Conservation (phyloP, 805 yeast species). For the Metschnikowia orientalis region DNA sequence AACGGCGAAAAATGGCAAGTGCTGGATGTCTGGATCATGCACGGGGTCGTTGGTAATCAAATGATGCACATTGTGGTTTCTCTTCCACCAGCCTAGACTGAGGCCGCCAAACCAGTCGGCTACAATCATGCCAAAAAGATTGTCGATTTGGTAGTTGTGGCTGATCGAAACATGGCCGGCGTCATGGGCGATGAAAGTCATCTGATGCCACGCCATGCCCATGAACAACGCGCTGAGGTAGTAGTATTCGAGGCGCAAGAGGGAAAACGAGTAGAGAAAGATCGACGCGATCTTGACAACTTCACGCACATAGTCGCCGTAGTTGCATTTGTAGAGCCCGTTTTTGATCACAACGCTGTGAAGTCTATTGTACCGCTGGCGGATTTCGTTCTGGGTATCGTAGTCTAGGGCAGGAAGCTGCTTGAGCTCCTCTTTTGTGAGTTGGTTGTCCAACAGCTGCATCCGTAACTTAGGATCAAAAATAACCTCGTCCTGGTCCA, state of each 20-base stretch:
- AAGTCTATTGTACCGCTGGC: slow-evolving; percentile 55
- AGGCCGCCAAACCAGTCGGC: slow-evolving; percentile 86
- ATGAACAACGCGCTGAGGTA: slow-evolving; percentile 57
- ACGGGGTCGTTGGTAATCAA: slow-evolving; percentile 87
- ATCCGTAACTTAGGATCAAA: slow-evolving; percentile 54
- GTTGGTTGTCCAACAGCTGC: slow-evolving; percentile 53
- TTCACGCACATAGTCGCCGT: slow-evolving; percentile 70
- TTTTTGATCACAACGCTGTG: slow-evolving; percentile 51
- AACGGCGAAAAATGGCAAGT: slow-evolving; percentile 86
- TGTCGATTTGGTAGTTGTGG: slow-evolving; percentile 74
- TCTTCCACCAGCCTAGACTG: slow-evolving; percentile 92
- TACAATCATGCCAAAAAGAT: slow-evolving; percentile 62
- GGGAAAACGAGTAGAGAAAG: slow-evolving; percentile 45
- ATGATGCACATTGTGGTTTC: slow-evolving; percentile 92
- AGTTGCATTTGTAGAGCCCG: slow-evolving; percentile 70
- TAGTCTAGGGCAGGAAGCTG: slow-evolving; percentile 63
- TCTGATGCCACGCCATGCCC: slow-evolving; percentile 85
- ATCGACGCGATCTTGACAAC: slow-evolving; percentile 54
- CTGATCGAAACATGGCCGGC: slow-evolving; percentile 85
- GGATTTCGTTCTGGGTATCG: slow-evolving; percentile 55
- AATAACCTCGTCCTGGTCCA: slow-evolving; percentile 22
- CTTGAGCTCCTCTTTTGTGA: slow-evolving; percentile 52
- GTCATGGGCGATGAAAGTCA: slow-evolving; percentile 84
- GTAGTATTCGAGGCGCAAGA: slow-evolving; percentile 44
- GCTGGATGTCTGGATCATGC: slow-evolving; percentile 94